Evolutionary conservation across 192 early-diverging fungal species (phyloP).

Genomic region (Linnemannia hyalina): DNA sequence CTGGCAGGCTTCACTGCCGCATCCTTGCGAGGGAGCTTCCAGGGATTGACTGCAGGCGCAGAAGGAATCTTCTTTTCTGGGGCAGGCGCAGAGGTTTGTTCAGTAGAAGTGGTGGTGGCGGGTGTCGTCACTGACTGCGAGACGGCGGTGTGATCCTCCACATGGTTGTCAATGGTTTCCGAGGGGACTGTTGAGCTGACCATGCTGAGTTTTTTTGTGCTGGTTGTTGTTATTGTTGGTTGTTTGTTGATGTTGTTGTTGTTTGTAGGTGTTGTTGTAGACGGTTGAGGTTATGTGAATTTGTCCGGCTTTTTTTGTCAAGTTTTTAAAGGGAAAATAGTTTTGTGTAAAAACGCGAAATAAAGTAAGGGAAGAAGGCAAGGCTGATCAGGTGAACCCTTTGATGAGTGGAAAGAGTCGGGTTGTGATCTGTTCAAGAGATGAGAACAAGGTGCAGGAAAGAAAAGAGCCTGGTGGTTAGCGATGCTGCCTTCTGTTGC

Average conservation of each 20-base stretch:
- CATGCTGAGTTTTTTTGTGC: slow-evolving; percentile 13
- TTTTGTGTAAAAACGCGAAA: slow-evolving; percentile 5
- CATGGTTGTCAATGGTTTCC: slow-evolving; percentile 29
- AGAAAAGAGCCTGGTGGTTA: neutral
- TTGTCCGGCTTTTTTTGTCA: neutral
- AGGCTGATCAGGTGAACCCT: neutral
- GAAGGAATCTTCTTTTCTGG: slow-evolving; percentile 23
- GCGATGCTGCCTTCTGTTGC: neutral
- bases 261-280: slow-evolving; percentile 1
- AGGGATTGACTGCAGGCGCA: slow-evolving; percentile 43
- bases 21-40: slow-evolving; percentile 45
- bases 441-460: neutral
- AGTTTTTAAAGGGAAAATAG: neutral
- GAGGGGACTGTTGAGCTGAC: slow-evolving; percentile 41
- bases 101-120: neutral
- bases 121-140: neutral
- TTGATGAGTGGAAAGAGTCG: neutral
- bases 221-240: neutral
- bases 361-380: slow-evolving; percentile 7
- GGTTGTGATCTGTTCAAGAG: neutral
- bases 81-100: slow-evolving; percentile 4
- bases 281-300: neutral
- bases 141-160: slow-evolving; percentile 14
- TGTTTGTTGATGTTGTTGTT: neutral
- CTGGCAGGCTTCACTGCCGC: slow-evolving; percentile 37